Conservation (phyloP, 345 rosid species). For the Noccaea caerulescens region DNA sequence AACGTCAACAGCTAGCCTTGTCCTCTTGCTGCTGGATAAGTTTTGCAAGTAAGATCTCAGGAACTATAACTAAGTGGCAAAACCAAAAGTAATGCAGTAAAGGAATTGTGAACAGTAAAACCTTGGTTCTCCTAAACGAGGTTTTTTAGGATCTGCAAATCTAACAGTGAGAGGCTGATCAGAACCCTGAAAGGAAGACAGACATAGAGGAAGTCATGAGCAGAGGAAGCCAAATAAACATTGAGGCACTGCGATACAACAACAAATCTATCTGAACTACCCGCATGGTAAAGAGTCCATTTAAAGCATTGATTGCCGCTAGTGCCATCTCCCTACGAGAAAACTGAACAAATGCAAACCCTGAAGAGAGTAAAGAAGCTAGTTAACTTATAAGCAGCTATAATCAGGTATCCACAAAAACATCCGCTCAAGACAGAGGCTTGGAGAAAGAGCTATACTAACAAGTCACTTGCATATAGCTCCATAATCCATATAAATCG, state of each 20-base stretch:
- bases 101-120: constrained; percentile 32
- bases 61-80: constrained; percentile 7
- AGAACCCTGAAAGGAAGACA: constrained; percentile 64
- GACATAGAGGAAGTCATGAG: constrained; percentile 14
- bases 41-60: background rate
- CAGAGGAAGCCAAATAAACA: constrained; percentile 30
- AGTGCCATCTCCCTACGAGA: constrained; percentile 76
- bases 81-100: constrained; percentile 8
- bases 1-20: background rate
- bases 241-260: background rate
- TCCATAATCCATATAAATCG: background rate
- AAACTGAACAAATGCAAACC: constrained; percentile 81
- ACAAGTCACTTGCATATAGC: background rate
- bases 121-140: constrained; percentile 73
- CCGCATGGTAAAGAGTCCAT: constrained; percentile 73
- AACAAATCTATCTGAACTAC: constrained; percentile 49
- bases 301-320: constrained; percentile 79
- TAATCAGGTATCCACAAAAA: background rate
- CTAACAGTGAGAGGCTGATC: constrained; percentile 79
- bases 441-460: constrained; percentile 8
- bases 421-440: background rate
- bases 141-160: constrained; percentile 82
- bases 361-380: constrained; percentile 52
- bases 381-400: background rate
- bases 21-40: background rate